These are phyloP conservation scores for Aureobasidium uvarum DNA, from an alignment of 2,329 filamentous ascomycete genomes.

Conservation along the genomic window DNA sequence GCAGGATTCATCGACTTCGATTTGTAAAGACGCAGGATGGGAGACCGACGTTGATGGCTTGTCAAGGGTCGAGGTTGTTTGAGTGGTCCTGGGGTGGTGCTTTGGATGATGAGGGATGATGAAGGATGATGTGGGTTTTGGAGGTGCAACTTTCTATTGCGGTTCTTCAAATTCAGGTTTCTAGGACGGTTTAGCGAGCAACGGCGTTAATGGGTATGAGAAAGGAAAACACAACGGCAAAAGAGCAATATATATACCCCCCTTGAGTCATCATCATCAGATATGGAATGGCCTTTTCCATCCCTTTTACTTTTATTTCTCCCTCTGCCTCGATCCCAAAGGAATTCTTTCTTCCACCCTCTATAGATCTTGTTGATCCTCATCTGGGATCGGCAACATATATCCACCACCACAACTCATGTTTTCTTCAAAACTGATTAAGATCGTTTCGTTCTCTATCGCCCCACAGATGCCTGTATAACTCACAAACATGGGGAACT, in stretches of 20 bases:
- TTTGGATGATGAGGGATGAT: slow-evolving; percentile 23
- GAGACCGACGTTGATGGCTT: slow-evolving; percentile 14
- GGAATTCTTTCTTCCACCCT: too few relatives aligned
- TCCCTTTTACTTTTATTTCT: background rate
- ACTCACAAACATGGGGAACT: too few relatives aligned
- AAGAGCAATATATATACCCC: background rate
- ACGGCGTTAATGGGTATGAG: background rate
- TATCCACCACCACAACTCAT: too few relatives aligned
- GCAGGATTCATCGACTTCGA: slow-evolving; percentile 7
- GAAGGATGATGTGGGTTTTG: too few relatives aligned
- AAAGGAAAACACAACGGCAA: background rate
- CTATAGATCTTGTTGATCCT: too few relatives aligned
- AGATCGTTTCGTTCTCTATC: too few relatives aligned
- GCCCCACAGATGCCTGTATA: too few relatives aligned
- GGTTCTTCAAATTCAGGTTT: too few relatives aligned
- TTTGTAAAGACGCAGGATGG: background rate
- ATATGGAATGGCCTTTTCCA: background rate
- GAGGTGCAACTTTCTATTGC: too few relatives aligned
- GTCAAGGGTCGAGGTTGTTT: slow-evolving; percentile 19
- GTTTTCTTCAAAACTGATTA: too few relatives aligned
- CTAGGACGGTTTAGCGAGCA: background rate
- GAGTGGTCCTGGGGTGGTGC: slow-evolving; percentile 26
- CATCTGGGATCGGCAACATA: too few relatives aligned
- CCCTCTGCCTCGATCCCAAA: too few relatives aligned
- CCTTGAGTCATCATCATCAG: background rate